Base-by-base conservation (phyloP, 306 rosid species). In the Cotoneaster glaucophyllus region DNA sequence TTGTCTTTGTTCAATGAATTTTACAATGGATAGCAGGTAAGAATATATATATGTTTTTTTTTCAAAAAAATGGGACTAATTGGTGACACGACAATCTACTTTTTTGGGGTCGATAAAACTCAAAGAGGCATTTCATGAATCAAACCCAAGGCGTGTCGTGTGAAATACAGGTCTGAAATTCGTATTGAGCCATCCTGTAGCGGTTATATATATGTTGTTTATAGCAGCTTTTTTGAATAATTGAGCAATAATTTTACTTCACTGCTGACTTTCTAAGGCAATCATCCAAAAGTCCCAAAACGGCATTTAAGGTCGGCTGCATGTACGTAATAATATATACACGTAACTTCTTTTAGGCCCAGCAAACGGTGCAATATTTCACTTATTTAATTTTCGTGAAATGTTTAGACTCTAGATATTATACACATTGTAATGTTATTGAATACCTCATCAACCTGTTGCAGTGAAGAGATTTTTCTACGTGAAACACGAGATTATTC, bases 221-320 rank as follows among this genome's bases (percentile, higher is more conserved):
- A 2, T 75, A 17, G 70, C 53, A 82, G 83, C 75, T 75, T 81
- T 79, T 77, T 79, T 89, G 66, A 71, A 83, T 64, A 59, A 56
- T 74, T 81, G 68, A 57, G 48, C 48, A 53, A 67, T 21, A 67
- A 11, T 19, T 57, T 8, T 67, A 28, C 24, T 8, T 32, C 43
- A 0, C 3, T 24, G 69, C 66, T 34, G 84, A 77, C 84, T 62
- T 80, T 29, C 37, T 21, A 5, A 32, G 39, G 68, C 72, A 15
- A 21, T 29, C 21, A 26, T 29, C 70, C 25, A 37, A 62, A 72
- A 34, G 31, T 58, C 64, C 31, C 17, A 58, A 24, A 58, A 58
- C 8, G 25, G 15, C 29, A 24, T 58, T 24, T 58, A 24, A 22
- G 64, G 31, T 24, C 7, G 25, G 59, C 64, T 53, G 1, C 11